Evolutionary conservation across 176 grass and related monocot species (phyloP), one percentile per base, ranked within the genome.

Genomic region (Olyra latifolia): DNA sequence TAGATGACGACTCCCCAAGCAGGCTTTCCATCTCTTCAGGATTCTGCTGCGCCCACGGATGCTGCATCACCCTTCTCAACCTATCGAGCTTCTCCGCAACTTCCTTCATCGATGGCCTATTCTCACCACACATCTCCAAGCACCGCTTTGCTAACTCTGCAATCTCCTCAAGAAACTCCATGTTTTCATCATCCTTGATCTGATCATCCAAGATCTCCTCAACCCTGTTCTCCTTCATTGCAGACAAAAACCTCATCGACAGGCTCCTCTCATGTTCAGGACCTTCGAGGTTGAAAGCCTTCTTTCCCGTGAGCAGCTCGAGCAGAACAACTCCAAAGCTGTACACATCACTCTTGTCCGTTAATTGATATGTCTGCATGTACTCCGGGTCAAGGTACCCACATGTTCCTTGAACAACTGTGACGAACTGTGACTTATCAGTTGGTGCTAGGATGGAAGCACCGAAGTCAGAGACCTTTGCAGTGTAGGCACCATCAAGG

Each of bases 321-420:
- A 86, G 20, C 0, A 80, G 58, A 66, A 86, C 69, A 74, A 86
- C 84, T n/a, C 76, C 84, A 16, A 81, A 89, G 13, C 52, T 84
- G 16, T 85, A 89, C 2, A 71, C 71, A 6, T 84, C 87, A 13
- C 60, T 80, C 69, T 79, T 25, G 72, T n/a, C n/a, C n/a, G n/a
- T n/a, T n/a, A n/a, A n/a, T n/a, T n/a, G n/a, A n/a, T n/a, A n/a
- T n/a, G n/a, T 67, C 6, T 83, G 72, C 66, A 83, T 62, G 24
- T 91, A 91, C 40, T 91, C 88, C 17, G 88, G 88, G 7, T 91
- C 84, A 0, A 91, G 69, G n/a, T 91, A 91, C 5, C 84, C 88
- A 15, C 78, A 83, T 19, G 79, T 91, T 15, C 84, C 88, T 74
- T 91, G 88, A n/a, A 91, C 79, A 4, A 86, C 2, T 19, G 84